Evolutionary conservation across 495 filamentous ascomycete species (phyloP), one percentile per base, ranked within the genome.

Genomic region (Xanthoparmelia taractica): DNA sequence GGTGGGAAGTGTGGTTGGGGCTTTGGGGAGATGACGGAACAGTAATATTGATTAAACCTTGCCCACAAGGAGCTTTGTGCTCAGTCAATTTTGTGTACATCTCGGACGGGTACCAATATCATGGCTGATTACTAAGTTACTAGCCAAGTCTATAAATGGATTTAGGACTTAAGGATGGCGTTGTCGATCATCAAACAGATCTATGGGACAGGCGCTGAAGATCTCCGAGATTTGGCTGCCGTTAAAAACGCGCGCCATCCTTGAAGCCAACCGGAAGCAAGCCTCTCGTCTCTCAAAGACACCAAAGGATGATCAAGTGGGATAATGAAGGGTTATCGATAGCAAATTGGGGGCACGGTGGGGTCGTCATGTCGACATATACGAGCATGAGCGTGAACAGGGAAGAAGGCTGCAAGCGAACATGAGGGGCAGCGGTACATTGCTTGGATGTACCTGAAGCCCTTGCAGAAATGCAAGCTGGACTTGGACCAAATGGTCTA

Each of bases 1-100:
- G 92, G 88, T 96, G 59, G 86, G 88, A 60, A 85, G 87, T 52
- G 83, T 96, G 1, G 71, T 83, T 45, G 79, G 82, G 45, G 74
- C 74, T 27, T 64, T 85, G 55, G 76, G 80, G 15, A 67, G 80
- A 64, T 84, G 73, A 34, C 27, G 2, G 27, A 17, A 41, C 23
- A 75, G 20, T 37, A 17, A 1, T 18, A 15, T n/a, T n/a, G 18
- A 31, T 27, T 27, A 23, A 5, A 3, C 4, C 8, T 31, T 29
- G 12, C 48, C 6, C 25, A 31, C 27, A 5, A 23, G 25, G 27
- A 31, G 27, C 27, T 31, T 4, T 52, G 17, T 52, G 43, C 48
- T 52, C 25, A 27, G 27, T 29, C 48, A 7, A 17, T 17, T 10
- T 4, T 25, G 17, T 29, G 48, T 52, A 54, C 50, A 33, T 54